Evolutionary conservation across 2,329 filamentous ascomycete genomes (phyloP), one percentile per base, ranked within the genome.

Genomic region (Stagonosporopsis tanaceti): DNA sequence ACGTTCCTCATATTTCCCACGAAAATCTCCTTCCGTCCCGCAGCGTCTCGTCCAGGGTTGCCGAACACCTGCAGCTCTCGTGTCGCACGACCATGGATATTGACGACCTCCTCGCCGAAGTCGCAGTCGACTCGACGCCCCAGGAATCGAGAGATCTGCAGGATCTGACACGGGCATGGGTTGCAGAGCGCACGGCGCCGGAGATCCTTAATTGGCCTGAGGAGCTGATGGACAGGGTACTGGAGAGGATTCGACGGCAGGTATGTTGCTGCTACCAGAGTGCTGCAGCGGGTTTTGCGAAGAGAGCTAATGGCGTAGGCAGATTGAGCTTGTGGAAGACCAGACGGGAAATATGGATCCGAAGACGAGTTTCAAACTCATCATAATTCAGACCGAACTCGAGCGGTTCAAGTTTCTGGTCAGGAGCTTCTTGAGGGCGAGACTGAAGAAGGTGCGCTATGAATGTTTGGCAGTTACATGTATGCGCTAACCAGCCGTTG

Each of bases 381-480:
- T 97, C 46, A 90, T 99, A 61, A 88, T 97, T 52, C 95, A 99
- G 81, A 98, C 96, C 6, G 95, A 99, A 79, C 85, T 99, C 52
- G 93, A 97, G 76, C 85, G 95, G 42, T 96, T 91, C 78, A 97
- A 97, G 79, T 99, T 93, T 72, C 83, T 99, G 22, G 85, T 98
- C 17, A 85, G 95, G 59, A 90, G 90, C 63, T 89, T 94, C 64
- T 78, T 99, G 53, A 85, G 96, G 50, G 88, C 91, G 9, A 85
- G 95, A n/a, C 88, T 98, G 55, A 87, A 91, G 51, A 98, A 99
- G 85, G 91, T 92, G 73, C 5, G 47, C 57, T 9, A 4, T 4
- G 15, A n/a, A 6, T n/a, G 14, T 6, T 4, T 34, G 12, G 32
- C 24, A 4, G 12, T 38, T 28, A 2, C 39, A 64, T 34, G 14